Evolutionary conservation across 768 basidiomycete genomes (phyloP).

Genomic region (Rhizopogon vinicolor): DNA sequence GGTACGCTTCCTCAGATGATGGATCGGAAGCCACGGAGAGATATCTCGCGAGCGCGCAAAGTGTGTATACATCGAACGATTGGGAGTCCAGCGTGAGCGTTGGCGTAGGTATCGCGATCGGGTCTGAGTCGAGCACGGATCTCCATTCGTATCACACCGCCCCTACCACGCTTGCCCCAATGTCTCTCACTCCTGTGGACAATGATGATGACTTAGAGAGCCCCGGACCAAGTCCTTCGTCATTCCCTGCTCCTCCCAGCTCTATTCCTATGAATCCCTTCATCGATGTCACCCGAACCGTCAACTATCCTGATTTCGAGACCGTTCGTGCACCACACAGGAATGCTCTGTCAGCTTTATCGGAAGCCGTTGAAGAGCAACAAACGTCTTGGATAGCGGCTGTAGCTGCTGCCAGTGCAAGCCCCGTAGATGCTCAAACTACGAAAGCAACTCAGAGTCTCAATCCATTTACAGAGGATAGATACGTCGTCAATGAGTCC

Average conservation of each 20-base stretch:
- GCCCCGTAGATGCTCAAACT: background rate
- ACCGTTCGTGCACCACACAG: background rate
- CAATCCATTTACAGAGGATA: background rate
- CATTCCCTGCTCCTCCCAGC: background rate
- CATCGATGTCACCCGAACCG: background rate
- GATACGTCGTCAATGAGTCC: background rate
- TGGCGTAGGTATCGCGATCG: slow-evolving; percentile 3
- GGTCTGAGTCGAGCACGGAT: slow-evolving; percentile 3
- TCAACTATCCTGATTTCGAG: background rate
- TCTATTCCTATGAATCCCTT: background rate
- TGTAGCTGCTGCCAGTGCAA: slow-evolving; percentile 4
- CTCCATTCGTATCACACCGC: slow-evolving; percentile 1
- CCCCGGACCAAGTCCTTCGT: slow-evolving; percentile 1
- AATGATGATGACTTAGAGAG: background rate
- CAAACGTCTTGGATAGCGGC: slow-evolving; percentile 4
- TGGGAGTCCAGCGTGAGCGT: background rate
- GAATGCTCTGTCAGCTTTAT: background rate
- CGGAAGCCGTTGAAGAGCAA: background rate
- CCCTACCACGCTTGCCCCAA: background rate
- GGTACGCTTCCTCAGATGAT: background rate
- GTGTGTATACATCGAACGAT: background rate
- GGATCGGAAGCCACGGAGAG: background rate
- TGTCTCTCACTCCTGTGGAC: background rate
- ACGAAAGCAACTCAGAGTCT: background rate
- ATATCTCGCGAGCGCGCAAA: background rate